Evolutionary conservation across 768 basidiomycete species (phyloP).

Genomic region (Agaricus sinodeliciosus): DNA sequence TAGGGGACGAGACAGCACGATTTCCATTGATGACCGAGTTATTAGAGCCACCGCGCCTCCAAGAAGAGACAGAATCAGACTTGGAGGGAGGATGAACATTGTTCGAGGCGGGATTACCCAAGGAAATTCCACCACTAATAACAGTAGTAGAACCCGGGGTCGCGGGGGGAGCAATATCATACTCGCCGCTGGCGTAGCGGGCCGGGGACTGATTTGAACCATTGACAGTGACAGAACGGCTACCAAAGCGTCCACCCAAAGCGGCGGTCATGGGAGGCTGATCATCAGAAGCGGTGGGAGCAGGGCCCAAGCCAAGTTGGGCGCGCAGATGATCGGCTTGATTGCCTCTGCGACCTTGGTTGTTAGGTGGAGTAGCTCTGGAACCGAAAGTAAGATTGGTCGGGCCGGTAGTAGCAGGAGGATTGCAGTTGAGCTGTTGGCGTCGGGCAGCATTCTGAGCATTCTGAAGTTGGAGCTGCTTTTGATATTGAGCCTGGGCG

Average conservation of each 20-base stretch:
- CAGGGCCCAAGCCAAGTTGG: conserved; percentile 41
- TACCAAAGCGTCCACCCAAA: conserved; percentile 70
- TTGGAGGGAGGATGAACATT: conserved; percentile 54
- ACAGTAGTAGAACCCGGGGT: conserved; percentile 60
- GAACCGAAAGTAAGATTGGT: conserved; percentile 57
- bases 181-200: conserved; percentile 31
- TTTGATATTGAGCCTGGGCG: conserved; percentile 37
- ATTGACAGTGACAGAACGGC: conserved; percentile 46
- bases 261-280: conserved; percentile 78
- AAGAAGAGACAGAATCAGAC: conserved; percentile 72
- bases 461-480: conserved; percentile 26
- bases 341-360: conserved; percentile 59
- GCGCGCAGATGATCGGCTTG: conserved; percentile 63
- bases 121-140: conserved; percentile 67
- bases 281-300: conserved; percentile 32
- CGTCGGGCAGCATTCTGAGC: conserved; percentile 42
- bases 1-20: conserved; percentile 56
- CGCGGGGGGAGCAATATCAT: conserved; percentile 41
- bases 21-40: conserved; percentile 67
- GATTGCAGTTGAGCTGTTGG: conserved; percentile 37
- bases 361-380: conserved; percentile 45
- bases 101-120: conserved; percentile 47
- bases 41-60: conserved; percentile 71
- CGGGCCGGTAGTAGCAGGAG: conserved; percentile 74
- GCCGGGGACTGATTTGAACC: conserved; percentile 18